Evolutionary conservation across 768 basidiomycete genomes (phyloP), one percentile per base, ranked within the genome.

Genomic region (Rhizopogon rudus): DNA sequence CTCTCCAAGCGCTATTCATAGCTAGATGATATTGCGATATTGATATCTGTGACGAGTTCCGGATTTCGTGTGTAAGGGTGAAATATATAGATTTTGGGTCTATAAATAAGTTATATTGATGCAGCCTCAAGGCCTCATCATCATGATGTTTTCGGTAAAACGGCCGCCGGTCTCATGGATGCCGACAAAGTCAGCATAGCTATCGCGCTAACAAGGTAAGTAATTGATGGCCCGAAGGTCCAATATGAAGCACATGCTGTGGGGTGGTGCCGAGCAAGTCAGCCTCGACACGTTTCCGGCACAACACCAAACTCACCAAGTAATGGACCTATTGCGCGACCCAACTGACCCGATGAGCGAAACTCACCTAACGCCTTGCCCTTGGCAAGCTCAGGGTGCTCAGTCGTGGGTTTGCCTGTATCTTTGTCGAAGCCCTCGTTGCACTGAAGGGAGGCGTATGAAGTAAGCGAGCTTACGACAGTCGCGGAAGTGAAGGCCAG

Each of bases 401-500:
- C 76, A 58, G 75, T 72, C 8, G 68, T 59, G 0, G 78, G 70
- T 65, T 88, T 84, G 8, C 82, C 83, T 0, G 81, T 83, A 40
- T 76, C 75, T 8, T 73, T 69, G 64, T 86, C 83, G 14, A 80
- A 68, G 10, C 71, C 78, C 29, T 93, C 91, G 65, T 96, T 91
- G 59, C 92, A 94, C 71, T 95, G 93, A 60, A 94, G 68, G 13
- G 93, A 94, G 9, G 95, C 96, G 59, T 87, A 84, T 25, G 94
- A 86, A 39, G 93, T 99, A 60, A 99, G 76, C 8, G 91, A 83
- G 65, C 90, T 98, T 58, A 99, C 96, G 49, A 97, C 95, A 1
- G 93, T 97, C 5, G 96, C 95, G 57, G 87, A 90, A 5, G 96
- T 97, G 74, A 93, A 97, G 4, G 93, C 93, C 72, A 98, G 78